Base-by-base conservation (phyloP, 1,139 yeast species). In the Suhomyces ambrosiae region DNA sequence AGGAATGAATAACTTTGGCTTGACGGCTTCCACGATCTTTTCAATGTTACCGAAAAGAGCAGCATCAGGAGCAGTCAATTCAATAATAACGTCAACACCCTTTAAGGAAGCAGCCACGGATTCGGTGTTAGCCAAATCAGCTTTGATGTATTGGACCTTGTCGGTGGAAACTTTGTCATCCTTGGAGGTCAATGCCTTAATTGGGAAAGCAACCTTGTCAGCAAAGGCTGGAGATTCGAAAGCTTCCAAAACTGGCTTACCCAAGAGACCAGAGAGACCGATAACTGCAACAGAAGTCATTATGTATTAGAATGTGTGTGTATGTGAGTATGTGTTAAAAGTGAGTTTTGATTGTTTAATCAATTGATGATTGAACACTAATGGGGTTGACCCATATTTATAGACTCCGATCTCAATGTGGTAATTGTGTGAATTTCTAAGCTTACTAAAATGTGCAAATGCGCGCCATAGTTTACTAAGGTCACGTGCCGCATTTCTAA, bases 1-100 rank as follows among this genome's bases (percentile, higher is more conserved):
- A 25, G 86, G 84, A 40, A 81, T 69, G 57, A 71, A 80, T 23
- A 80, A 50, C 53, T 76, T 73, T 30, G 80, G 79, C 49, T 66
- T 70, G 27, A 71, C 69, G 12, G 52, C 53, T 6, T 53, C 51
- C 3, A 74, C 68, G 5, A 79, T 49, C 35, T 57, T 50, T 45
- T 65, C 71, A 24, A 65, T 37, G 5, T 44, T 44, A 3, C 57
- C 47, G 17, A 58, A 58, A 15, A 55, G 33, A 3, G 40, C 53
- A 2, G 67, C 65, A 19, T 43, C 44, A 5, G 60, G 49, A n/a
- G 61, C 55, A 18, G 65, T 48, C 35, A 79, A 57, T 44, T 76
- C 76, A 47, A 82, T 54, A 17, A 81, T 56, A 13, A 72, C 80
- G 46, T 80, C 82, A 29, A 61, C 66, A 3, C 77, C 80, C 34